These are phyloP conservation scores for Fraxinus xanthoxyloides DNA, from an alignment of 305 asterid genomes.

Conservation along the genomic window DNA sequence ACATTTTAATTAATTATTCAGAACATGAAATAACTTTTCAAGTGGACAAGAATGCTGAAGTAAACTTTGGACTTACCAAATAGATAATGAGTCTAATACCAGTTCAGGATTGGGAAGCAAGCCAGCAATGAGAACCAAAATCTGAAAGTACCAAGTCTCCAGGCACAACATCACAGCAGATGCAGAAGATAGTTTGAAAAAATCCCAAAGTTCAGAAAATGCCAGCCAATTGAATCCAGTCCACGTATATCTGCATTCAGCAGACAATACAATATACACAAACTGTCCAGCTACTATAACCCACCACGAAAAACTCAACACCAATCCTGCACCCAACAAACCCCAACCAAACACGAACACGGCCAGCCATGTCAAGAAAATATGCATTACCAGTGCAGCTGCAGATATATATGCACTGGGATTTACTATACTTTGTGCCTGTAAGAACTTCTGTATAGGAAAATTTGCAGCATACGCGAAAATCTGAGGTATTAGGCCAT, in stretches of 20 bases:
- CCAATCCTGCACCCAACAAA: slow-evolving; percentile 42
- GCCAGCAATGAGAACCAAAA: slow-evolving; percentile 39
- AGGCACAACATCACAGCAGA: slow-evolving; percentile 51
- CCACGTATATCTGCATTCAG: slow-evolving; percentile 40
- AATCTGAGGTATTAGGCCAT: slow-evolving; percentile 49
- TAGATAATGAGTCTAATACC: slow-evolving; percentile 34
- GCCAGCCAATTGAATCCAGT: slow-evolving; percentile 40
- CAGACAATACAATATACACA: slow-evolving; percentile 32
- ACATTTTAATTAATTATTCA: neutral
- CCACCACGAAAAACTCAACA: slow-evolving; percentile 56
- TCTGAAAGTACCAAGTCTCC: slow-evolving; percentile 50
- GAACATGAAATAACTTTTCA: neutral
- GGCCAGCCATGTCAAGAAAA: slow-evolving; percentile 36
- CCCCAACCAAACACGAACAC: slow-evolving; percentile 44
- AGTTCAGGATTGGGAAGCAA: slow-evolving; percentile 45
- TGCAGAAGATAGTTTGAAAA: slow-evolving; percentile 43
- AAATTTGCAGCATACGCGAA: slow-evolving; percentile 55
- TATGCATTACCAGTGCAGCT: slow-evolving; percentile 34
- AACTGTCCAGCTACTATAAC: slow-evolving; percentile 43
- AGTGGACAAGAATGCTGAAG: neutral
- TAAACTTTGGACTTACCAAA: slow-evolving; percentile 31
- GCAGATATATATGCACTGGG: slow-evolving; percentile 54
- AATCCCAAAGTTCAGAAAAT: slow-evolving; percentile 43
- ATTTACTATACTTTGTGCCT: slow-evolving; percentile 47
- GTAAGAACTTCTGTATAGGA: slow-evolving; percentile 47